Evolutionary conservation across 352 stramenopile genomes (phyloP), one percentile per base, ranked within the genome.

Genomic region (Pythium guiyangense): DNA sequence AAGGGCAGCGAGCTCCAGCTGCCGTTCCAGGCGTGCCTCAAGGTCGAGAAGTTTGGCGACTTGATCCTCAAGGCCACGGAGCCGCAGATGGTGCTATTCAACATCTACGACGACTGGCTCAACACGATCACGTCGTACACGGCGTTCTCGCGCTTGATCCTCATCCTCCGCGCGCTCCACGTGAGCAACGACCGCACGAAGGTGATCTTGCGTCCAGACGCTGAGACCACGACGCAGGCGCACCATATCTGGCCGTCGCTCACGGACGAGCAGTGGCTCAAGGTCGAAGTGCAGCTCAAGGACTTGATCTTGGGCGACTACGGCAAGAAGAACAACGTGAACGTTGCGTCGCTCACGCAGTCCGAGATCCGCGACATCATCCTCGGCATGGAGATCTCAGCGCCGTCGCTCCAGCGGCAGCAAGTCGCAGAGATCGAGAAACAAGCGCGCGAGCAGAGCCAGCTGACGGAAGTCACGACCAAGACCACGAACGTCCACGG

Each of bases 301-400:
- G 97, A 99, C 64, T 70, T 99, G 35, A 99, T 99, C 58, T 74
- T 99, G 49, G 96, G 90, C 25, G 97, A 99, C 71, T 99, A 99
- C 65, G 97, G 97, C 57, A 99, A 99, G 78, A 99, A 99, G 72
- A 99, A 99, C 78, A 99, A 99, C 69, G 97, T 99, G 31, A 99
- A 99, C 73, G 97, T 99, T 10, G 97, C 96, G 18, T 99, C 96
- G 52, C 78, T 99, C 59, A 99, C 98, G 3, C 96, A 99, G 66
- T 99, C 92, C 48, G 98, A 99, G 74, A 99, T 99, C 52, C 91
- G 98, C 54, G 98, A 99, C 68, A 99, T 99, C 64, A 99, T 99
- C 73, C 71, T 99, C 34, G 98, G 98, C 59, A 99, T 99, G 97
- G 97, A 99, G 73, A 99, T 99, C 64, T 97, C 97, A 35, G 96